Base-by-base conservation (phyloP, 2,329 filamentous ascomycete genomes). In the Cladobotryum mycophilum region DNA sequence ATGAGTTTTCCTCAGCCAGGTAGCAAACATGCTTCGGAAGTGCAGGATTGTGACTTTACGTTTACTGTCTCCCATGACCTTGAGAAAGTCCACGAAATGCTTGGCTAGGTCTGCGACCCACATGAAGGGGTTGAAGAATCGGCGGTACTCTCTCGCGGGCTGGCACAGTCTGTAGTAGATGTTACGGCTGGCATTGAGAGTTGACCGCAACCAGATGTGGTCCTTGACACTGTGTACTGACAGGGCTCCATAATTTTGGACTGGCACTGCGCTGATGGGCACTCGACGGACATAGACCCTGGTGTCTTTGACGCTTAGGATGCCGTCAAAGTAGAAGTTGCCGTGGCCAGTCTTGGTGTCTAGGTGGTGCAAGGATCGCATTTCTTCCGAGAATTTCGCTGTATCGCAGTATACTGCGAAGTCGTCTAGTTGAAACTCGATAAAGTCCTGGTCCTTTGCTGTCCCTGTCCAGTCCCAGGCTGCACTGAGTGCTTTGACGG, bases 41-140 rank as follows among this genome's bases (percentile, higher is more conserved):
- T 81, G 67, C 3, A 68, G 49, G 0, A 90, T 69, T 0, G 67
- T 65, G 1, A 86, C 75, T 2, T 60, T 61, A 0, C 57, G 59
- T 0, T 58, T 45, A 12, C 55, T 54, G 8, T 64, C 56, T 3
- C 63, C 57, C 52, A 71, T 65, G 9, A 62, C 45, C 3, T 67
- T 63, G 44, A 86, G 70, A 56, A 78, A 93, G 54, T 90, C 85
- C 1, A 90, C 73, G 20, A 86, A 76, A 58, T 89, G 82, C 60
- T 91, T 92, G 0, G 79, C 75, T 1, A 93, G 69, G 47, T 85
- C 76, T 0, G 81, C 84, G 1, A 91, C 66, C 87, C 87, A 93
- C 0, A 83, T 53, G 54, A 89, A 92, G 0, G 80, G 75, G 0
- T 67, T 45, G 52, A 84, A 78, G 58, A 84, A 90, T 2, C 80